Conservation (phyloP, 306 rosid species). For the Trifolium pratense region DNA sequence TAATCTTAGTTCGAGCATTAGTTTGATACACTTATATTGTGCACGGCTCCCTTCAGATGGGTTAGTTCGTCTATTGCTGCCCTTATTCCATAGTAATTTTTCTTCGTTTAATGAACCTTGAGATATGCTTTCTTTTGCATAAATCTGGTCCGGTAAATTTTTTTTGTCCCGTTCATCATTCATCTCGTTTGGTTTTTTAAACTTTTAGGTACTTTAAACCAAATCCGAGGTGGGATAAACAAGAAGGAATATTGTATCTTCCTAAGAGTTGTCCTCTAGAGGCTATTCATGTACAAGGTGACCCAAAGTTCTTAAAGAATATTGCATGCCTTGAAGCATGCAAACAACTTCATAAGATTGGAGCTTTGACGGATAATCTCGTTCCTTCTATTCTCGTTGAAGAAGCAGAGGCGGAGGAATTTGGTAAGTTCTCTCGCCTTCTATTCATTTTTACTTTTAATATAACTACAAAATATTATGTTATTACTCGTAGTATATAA, state of each 20-base stretch:
- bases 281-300: constrained; percentile 38
- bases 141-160: constrained; percentile 7
- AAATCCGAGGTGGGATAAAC: constrained; percentile 71
- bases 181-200: constrained; percentile 20
- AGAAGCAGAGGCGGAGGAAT: constrained; percentile 54
- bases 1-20: constrained; percentile 71
- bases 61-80: constrained; percentile 56
- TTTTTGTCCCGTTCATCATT: constrained; percentile 24
- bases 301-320: constrained; percentile 55
- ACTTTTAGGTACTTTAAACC: constrained; percentile 83
- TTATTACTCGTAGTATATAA: no score
- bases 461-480: neutral
- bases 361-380: constrained; percentile 78
- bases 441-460: constrained; percentile 31
- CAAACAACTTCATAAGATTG: constrained; percentile 77
- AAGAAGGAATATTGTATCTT: neutral
- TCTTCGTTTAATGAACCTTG: constrained; percentile 19
- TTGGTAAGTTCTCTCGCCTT: constrained; percentile 49
- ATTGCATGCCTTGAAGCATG: constrained; percentile 87
- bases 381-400: constrained; percentile 66
- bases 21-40: constrained; percentile 71
- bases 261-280: neutral
- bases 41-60: constrained; percentile 89
- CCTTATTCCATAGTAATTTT: constrained; percentile 1
- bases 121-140: constrained; percentile 13